Percentiles rank a stretch among this genome's conserved stretches.
Evolutionary conservation across 2,329 filamentous ascomycete species (phyloP).

Genomic region (Dothistroma pini): DNA sequence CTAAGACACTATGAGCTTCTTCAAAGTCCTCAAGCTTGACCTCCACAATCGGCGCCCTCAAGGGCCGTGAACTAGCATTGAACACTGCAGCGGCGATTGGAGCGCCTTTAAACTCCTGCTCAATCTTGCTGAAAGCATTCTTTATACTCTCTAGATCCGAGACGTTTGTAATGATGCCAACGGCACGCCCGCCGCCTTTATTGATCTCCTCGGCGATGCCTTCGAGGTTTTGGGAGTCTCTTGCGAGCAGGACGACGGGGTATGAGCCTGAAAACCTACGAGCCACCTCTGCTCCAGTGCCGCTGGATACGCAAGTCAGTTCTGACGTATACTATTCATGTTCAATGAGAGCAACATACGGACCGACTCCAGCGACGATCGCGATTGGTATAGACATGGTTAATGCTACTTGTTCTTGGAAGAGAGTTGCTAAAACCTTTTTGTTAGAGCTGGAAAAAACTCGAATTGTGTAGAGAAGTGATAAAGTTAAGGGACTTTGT

Average conservation of each 20-base stretch:
- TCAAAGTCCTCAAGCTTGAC: constrained; percentile 57
- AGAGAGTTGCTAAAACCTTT: too few relatives aligned
- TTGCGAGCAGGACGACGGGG: constrained; percentile 70
- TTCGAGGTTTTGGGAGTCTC: constrained; percentile 62
- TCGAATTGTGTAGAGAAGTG: too few relatives aligned
- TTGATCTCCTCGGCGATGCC: constrained; percentile 68
- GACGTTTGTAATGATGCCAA: constrained; percentile 67
- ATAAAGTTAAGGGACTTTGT: too few relatives aligned
- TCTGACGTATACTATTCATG: too few relatives aligned
- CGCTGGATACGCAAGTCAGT: too few relatives aligned
- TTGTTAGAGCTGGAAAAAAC: too few relatives aligned
- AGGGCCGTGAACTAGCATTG: constrained; percentile 61
- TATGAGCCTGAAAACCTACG: constrained; percentile 61
- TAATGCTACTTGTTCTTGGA: neutral
- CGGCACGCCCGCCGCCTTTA: constrained; percentile 60
- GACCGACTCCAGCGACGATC: constrained; percentile 66
- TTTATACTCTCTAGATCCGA: constrained; percentile 53
- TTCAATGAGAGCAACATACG: too few relatives aligned
- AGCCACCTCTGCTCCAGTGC: constrained; percentile 61
- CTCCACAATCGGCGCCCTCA: constrained; percentile 59
- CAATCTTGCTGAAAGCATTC: constrained; percentile 60
- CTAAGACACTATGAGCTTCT: constrained; percentile 48
- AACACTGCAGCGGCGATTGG: constrained; percentile 55
- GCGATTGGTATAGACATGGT: constrained; percentile 40
- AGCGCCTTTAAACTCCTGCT: constrained; percentile 53